Evolutionary conservation across 495 filamentous ascomycete species (phyloP).

Genomic region (Penicillium daleae): DNA sequence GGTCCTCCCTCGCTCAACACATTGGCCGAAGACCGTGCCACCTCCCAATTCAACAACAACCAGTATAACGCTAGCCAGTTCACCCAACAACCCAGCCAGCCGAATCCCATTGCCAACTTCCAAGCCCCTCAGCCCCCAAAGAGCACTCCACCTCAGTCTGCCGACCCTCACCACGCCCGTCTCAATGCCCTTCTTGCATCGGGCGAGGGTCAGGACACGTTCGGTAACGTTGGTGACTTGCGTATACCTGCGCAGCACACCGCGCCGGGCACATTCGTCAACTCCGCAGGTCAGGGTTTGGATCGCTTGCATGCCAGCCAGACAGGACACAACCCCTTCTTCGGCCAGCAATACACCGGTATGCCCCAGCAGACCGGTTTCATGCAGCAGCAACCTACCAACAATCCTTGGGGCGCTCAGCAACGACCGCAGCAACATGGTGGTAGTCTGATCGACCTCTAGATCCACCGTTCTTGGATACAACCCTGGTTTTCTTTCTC

Average conservation of each 20-base stretch:
- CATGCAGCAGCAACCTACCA: slow-evolving; percentile 62
- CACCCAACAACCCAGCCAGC: slow-evolving; percentile 26
- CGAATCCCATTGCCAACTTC: slow-evolving; percentile 58
- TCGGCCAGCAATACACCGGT: slow-evolving; percentile 78
- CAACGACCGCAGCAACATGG: slow-evolving; percentile 63
- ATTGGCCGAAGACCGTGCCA: slow-evolving; percentile 71
- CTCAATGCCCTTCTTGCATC: slow-evolving; percentile 87
- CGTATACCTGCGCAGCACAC: slow-evolving; percentile 98
- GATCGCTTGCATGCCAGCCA: slow-evolving; percentile 69
- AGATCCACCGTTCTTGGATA: slow-evolving; percentile 23
- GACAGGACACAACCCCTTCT: slow-evolving; percentile 92
- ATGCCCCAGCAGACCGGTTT: slow-evolving; percentile 44
- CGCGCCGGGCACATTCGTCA: slow-evolving; percentile 94
- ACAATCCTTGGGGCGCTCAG: slow-evolving; percentile 73
- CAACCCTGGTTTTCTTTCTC: not conserved
- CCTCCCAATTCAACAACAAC: slow-evolving; percentile 57
- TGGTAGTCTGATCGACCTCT: slow-evolving; percentile 93
- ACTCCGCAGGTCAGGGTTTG: slow-evolving; percentile 81
- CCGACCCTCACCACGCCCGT: slow-evolving; percentile 78
- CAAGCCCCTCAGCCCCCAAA: slow-evolving; percentile 52
- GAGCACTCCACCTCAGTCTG: slow-evolving; percentile 45
- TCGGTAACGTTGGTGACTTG: slow-evolving; percentile 91
- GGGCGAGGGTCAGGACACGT: slow-evolving; percentile 94
- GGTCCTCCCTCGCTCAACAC: slow-evolving; percentile 68
- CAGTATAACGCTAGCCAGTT: slow-evolving; percentile 48